Evolutionary conservation across 306 rosid genomes (phyloP).

Genomic region (Pyrus communis): DNA sequence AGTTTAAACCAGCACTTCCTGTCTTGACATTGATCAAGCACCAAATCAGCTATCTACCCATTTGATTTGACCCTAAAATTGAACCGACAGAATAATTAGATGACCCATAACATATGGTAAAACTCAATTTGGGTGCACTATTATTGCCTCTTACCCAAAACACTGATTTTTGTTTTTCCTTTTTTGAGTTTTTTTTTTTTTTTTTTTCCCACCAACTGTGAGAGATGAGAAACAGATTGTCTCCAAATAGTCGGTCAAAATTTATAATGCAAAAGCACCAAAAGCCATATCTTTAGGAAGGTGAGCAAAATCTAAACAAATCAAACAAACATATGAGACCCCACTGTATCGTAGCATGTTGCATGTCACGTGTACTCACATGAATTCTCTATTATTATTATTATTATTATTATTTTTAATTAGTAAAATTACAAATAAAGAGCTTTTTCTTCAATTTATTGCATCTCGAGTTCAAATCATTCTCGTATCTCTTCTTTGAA

Average conservation of each 20-base stretch:
- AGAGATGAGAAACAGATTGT: constrained; percentile 8
- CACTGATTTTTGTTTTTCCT: constrained; percentile 3
- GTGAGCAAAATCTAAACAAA: constrained; percentile 17
- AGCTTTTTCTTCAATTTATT: not conserved
- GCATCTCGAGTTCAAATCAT: too few relatives aligned
- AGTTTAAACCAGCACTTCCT: not conserved
- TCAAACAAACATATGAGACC: constrained; percentile 16
- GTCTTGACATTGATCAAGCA: not conserved
- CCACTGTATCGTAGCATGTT: constrained; percentile 14
- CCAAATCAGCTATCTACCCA: not conserved
- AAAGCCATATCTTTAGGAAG: constrained; percentile 33
- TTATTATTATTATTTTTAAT: too few relatives aligned
- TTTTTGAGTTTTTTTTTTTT: not conserved
- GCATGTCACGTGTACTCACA: constrained; percentile 33
- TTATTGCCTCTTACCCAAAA: not conserved
- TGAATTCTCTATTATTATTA: not conserved
- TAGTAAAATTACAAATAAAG: not conserved
- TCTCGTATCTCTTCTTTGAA: too few relatives aligned
- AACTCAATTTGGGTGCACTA: constrained; percentile 20
- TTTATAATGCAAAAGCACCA: constrained; percentile 2
- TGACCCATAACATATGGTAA: constrained; percentile 15
- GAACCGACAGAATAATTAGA: constrained; percentile 29
- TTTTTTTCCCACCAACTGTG: not conserved
- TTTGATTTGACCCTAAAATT: constrained; percentile 13
- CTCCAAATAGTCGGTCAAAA: constrained; percentile 45